A percentile compares a stretch with the other conserved stretches of the same genome.
phyloP scores from a whole-genome alignment of 305 asterid species.

The Solanum aculeatissimum region DNA sequence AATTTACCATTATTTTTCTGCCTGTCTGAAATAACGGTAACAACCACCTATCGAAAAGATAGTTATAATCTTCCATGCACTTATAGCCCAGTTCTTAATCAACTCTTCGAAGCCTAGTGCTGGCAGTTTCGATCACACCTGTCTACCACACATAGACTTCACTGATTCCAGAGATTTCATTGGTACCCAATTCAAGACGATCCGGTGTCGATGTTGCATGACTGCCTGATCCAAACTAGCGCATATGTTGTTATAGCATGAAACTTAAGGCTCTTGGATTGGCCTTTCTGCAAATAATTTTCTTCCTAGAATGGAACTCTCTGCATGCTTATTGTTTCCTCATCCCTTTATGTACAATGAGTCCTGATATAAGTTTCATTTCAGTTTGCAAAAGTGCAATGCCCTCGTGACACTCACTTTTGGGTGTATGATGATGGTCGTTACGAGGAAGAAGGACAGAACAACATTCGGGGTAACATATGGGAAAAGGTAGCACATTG shows the following conservation, averaged over 20 bases:
- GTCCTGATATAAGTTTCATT: background rate
- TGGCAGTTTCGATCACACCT: background rate
- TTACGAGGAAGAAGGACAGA: slow-evolving; percentile 98
- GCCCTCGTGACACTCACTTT: slow-evolving; percentile 98
- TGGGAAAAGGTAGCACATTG: slow-evolving; percentile 72
- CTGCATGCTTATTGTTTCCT: background rate
- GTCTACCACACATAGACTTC: background rate
- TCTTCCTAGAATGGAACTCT: background rate
- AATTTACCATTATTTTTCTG: background rate
- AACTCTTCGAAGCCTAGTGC: background rate
- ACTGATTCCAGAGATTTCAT: background rate
- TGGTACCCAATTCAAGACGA: background rate
- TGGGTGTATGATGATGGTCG: slow-evolving; percentile 99
- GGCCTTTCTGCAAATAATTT: background rate
- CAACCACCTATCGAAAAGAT: background rate
- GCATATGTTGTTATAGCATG: background rate
- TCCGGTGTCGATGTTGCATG: background rate
- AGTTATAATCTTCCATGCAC: background rate
- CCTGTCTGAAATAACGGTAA: background rate
- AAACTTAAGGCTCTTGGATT: background rate
- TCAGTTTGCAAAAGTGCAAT: slow-evolving; percentile 93
- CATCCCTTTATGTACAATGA: background rate
- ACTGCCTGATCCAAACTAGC: background rate
- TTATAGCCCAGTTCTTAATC: background rate
- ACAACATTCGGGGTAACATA: slow-evolving; percentile 90